Evolutionary conservation across 2,329 filamentous ascomycete species (phyloP).

Genomic region (Aaosphaeria arxii): DNA sequence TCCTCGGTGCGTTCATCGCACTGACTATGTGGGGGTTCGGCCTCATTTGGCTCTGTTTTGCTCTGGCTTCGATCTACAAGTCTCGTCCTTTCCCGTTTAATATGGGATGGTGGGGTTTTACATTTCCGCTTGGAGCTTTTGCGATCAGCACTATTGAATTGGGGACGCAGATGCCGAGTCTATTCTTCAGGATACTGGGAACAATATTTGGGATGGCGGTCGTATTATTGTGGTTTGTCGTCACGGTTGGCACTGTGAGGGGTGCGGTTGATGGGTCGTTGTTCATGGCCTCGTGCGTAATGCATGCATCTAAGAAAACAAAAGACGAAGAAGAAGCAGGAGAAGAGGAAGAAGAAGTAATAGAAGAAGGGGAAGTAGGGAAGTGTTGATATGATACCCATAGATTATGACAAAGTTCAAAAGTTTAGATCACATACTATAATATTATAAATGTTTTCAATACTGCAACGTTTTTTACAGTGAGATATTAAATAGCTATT

Average conservation of each 20-base stretch:
- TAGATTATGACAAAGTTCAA: too few relatives aligned
- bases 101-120: slow-evolving; percentile 63
- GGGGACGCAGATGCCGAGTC: slow-evolving; percentile 52
- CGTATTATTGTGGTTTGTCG: slow-evolving; percentile 55
- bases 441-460: too few relatives aligned
- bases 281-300: slow-evolving; percentile 55
- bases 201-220: slow-evolving; percentile 54
- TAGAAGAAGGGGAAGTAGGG: not conserved
- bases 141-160: slow-evolving; percentile 48
- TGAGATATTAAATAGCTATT: too few relatives aligned
- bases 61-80: slow-evolving; percentile 47
- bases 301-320: slow-evolving; percentile 25
- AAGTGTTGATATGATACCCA: not conserved
- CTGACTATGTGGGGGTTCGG: slow-evolving; percentile 58
- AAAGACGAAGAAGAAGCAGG: slow-evolving; percentile 7
- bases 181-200: slow-evolving; percentile 56
- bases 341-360: slow-evolving; percentile 7
- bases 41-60: slow-evolving; percentile 55
- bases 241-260: slow-evolving; percentile 49
- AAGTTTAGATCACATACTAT: too few relatives aligned
- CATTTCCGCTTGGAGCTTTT: slow-evolving; percentile 59
- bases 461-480: too few relatives aligned
- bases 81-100: slow-evolving; percentile 55
- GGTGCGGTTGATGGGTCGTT: slow-evolving; percentile 49
- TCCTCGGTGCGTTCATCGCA: slow-evolving; percentile 53